Conservation (phyloP, 371 early-diverging fungal genomes). For the Lichtheimia hyalospora region DNA sequence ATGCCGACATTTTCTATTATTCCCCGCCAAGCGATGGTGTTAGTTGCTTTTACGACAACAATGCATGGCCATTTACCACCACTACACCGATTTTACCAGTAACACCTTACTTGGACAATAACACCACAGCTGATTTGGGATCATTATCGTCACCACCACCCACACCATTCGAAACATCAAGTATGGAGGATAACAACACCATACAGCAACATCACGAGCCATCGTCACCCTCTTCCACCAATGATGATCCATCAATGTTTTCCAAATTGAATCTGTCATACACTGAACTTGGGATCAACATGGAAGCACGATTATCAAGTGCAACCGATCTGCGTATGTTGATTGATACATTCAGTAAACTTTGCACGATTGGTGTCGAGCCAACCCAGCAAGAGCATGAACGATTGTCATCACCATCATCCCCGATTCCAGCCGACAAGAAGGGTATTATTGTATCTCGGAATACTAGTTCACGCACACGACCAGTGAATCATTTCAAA, state of each 20-base stretch:
- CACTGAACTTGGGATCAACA: conserved; percentile 27
- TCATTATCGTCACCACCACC: conserved; percentile 4
- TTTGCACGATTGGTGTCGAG: background rate
- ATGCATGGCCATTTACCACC: background rate
- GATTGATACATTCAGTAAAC: conserved; percentile 26
- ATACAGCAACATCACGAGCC: background rate
- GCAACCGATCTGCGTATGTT: conserved; percentile 26
- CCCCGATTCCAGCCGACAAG: background rate
- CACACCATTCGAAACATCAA: conserved; percentile 8
- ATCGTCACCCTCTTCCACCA: too few species aligned
- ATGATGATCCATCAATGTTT: conserved; percentile 1
- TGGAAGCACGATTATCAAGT: conserved; percentile 28
- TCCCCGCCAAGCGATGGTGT: too few species aligned
- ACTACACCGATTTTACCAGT: background rate
- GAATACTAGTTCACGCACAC: conserved; percentile 32
- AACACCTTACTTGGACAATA: background rate
- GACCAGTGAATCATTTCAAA: conserved; percentile 38
- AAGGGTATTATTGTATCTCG: conserved; percentile 25
- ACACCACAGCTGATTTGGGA: background rate
- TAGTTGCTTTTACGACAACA: background rate
- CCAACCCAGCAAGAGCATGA: background rate
- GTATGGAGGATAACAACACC: conserved; percentile 2
- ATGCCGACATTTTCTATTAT: too few species aligned
- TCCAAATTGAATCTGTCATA: conserved; percentile 28
- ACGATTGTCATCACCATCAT: background rate